phyloP scores from a whole-genome alignment of 768 basidiomycete species.

The Hypholoma fasciculare region DNA sequence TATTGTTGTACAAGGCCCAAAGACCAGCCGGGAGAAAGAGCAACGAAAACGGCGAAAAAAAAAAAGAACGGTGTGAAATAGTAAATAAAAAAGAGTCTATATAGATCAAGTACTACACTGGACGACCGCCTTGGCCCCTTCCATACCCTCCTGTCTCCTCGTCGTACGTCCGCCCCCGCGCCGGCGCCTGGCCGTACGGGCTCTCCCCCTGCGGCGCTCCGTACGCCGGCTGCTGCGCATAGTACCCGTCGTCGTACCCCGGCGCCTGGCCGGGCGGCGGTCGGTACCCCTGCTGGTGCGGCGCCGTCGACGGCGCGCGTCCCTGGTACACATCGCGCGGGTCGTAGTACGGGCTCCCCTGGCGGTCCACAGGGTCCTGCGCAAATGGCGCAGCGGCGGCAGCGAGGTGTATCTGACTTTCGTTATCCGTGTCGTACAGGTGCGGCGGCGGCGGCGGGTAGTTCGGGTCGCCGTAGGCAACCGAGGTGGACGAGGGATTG shows the following conservation, averaged over 20 bases:
- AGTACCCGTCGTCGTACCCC: conserved; percentile 35
- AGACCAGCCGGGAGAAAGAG: conserved; percentile 6
- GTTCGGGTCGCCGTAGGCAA: conserved; percentile 50
- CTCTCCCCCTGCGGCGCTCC: no score
- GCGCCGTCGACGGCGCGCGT: conserved; percentile 35
- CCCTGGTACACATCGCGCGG: conserved; percentile 59
- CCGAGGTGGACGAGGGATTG: conserved; percentile 57
- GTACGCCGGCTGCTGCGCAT: conserved; percentile 8
- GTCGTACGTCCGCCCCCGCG: conserved; percentile 25
- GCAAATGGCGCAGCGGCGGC: conserved; percentile 59
- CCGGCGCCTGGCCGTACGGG: not conserved
- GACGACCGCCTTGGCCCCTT: conserved; percentile 20
- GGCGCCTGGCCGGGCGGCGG: conserved; percentile 15
- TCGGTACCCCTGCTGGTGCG: conserved; percentile 15
- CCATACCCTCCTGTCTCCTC: conserved; percentile 29
- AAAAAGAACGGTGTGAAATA: conserved; percentile 12
- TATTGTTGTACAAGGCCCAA: conserved; percentile 6
- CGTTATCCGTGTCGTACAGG: conserved; percentile 67
- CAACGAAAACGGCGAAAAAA: conserved; percentile 8
- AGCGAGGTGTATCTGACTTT: conserved; percentile 62
- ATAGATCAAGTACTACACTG: conserved; percentile 23
- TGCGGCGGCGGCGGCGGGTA: conserved; percentile 42
- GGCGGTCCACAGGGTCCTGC: conserved; percentile 39
- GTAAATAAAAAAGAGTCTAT: conserved; percentile 11
- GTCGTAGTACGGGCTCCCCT: conserved; percentile 39